phyloP scores from a whole-genome alignment of 116 monocot genomes.

The Papilionanthe hybrid region DNA sequence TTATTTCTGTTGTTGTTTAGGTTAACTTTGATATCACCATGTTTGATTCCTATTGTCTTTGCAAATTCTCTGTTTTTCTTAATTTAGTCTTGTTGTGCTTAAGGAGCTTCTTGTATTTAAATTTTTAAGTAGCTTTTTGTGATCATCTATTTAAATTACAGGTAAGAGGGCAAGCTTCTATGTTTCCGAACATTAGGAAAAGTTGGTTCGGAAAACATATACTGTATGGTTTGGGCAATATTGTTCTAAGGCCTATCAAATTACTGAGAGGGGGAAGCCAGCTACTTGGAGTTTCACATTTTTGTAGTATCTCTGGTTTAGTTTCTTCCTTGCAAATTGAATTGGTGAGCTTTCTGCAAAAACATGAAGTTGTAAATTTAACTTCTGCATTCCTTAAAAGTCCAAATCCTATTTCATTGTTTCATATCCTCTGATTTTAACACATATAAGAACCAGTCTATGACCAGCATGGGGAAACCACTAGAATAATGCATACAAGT shows the following conservation, averaged over 20 bases:
- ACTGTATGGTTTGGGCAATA: constrained; percentile 49
- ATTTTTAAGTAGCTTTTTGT: neutral
- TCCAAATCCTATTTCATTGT: neutral
- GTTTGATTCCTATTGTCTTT: neutral
- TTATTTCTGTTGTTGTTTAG: no score
- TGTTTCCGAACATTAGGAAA: constrained; percentile 44
- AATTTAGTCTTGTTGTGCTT: neutral
- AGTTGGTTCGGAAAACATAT: constrained; percentile 58
- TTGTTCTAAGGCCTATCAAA: constrained; percentile 53
- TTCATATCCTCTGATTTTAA: neutral
- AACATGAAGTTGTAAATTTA: neutral
- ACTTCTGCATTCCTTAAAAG: neutral
- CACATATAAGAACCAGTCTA: neutral
- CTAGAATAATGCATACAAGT: neutral
- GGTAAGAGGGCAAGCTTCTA: constrained; percentile 31
- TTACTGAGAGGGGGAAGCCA: constrained; percentile 41
- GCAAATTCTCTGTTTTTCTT: neutral
- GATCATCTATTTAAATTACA: constrained; percentile 8
- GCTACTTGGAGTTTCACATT: constrained; percentile 39
- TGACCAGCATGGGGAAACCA: neutral
- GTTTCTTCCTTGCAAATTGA: constrained; percentile 75
- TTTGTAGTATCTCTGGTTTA: constrained; percentile 54
- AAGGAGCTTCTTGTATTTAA: neutral
- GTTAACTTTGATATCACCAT: neutral
- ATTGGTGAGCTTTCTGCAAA: constrained; percentile 41